Evolutionary conservation across 331 rosid species (phyloP), one percentile per base, ranked within the genome.

Genomic region (Malus hybrid): DNA sequence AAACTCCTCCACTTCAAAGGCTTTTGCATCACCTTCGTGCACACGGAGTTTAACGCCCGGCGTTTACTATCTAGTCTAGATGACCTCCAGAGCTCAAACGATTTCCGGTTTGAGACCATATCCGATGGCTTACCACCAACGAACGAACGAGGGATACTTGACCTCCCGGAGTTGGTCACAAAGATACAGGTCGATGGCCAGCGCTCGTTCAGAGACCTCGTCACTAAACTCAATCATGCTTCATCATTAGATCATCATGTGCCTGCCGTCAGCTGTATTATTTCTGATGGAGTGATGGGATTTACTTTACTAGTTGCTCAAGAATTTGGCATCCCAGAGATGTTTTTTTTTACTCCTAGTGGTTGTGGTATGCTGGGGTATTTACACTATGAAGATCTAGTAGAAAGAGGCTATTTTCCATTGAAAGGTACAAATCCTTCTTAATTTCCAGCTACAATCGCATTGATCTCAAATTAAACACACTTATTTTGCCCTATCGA

Each of bases 21-120:
- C 70, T 77, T 77, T 54, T 62, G 60, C 64, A 52, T 77, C 13
- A 80, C 83, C 18, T 80, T 80, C 19, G 83, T 80, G 27, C 36
- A 80, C 76, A 80, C 76, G 1, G 62, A 75, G 63, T 75, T 67
- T 67, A 80, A 75, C 54, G 77, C 67, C 39, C 42, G 68, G 6
- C 76, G 69, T 1, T 65, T 65, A 55, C 11, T 65, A 36, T 34
- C 83, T 5, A 39, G 24, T 20, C 22, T 1, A 55, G 60, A 55
- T 19, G 27, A 19, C 10, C 24, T 55, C 31, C 22, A 77, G 13
- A 79, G 85, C 46, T 70, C 75, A 33, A 36, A 61, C 0, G 72
- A 69, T 54, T 82, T 82, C 44, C 76, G 64, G 4, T 82, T 77
- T 50, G 50, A 44, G 44, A 22, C 76, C 7, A 77, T 82, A 22